A percentile compares a stretch with the other conserved stretches of the same genome.
These are phyloP conservation scores for Gloeopeniophorella convolvens DNA, from an alignment of 768 basidiomycete species.

Conservation along the genomic window DNA sequence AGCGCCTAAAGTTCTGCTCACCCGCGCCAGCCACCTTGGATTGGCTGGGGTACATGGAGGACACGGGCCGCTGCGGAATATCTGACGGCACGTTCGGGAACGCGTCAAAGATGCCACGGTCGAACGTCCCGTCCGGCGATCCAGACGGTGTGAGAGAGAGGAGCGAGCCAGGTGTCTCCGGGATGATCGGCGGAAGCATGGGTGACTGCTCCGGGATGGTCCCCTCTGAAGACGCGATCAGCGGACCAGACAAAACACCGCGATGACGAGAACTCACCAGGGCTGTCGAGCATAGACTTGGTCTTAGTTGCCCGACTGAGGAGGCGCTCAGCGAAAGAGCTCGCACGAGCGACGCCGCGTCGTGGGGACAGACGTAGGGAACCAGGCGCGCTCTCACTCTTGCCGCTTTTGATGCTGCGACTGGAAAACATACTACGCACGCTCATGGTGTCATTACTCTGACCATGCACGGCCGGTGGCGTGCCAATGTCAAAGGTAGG, in stretches of 20 bases:
- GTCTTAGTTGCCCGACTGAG: slow-evolving; percentile 18
- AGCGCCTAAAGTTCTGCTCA: slow-evolving; percentile 8
- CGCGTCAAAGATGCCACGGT: slow-evolving; percentile 57
- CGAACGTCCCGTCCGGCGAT: slow-evolving; percentile 41
- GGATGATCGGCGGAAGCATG: slow-evolving; percentile 23
- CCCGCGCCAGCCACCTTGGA: not conserved
- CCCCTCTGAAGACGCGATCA: not conserved
- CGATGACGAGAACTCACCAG: slow-evolving; percentile 1
- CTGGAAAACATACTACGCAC: slow-evolving; percentile 18
- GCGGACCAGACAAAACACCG: not conserved
- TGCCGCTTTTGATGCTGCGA: slow-evolving; percentile 17
- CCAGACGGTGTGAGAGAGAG: slow-evolving; percentile 33
- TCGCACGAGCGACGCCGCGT: slow-evolving; percentile 18
- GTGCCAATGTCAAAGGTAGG: slow-evolving; percentile 24
- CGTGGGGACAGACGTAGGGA: slow-evolving; percentile 20
- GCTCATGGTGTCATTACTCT: slow-evolving; percentile 23
- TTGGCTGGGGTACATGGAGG: slow-evolving; percentile 10
- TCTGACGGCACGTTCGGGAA: slow-evolving; percentile 65
- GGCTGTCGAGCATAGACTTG: slow-evolving; percentile 18
- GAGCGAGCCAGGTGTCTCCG: slow-evolving; percentile 31
- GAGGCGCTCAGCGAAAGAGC: slow-evolving; percentile 20
- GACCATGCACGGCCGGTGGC: slow-evolving; percentile 13
- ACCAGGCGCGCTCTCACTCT: slow-evolving; percentile 6
- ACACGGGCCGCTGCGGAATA: slow-evolving; percentile 21
- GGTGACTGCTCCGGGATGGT: slow-evolving; percentile 13